A percentile compares a stretch with the other conserved stretches of the same genome.
Evolutionary conservation across 202 grass and related monocot genomes (phyloP).

Genomic region (Cymbopogon flexuosus): DNA sequence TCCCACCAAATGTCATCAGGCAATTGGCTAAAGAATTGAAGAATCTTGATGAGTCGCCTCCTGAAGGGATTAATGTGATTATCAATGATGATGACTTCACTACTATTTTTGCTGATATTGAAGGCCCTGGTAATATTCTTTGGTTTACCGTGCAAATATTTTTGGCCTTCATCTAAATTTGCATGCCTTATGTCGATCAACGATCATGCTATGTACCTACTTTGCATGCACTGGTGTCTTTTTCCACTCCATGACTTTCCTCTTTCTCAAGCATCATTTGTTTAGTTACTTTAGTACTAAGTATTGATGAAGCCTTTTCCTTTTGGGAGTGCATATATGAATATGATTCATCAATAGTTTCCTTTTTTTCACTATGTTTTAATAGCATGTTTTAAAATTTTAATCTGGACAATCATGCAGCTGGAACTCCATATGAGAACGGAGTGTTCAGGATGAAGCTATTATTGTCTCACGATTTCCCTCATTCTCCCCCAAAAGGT

Average conservation of each 20-base stretch:
- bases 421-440: constrained; percentile 85
- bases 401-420: too few species aligned
- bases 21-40: constrained; percentile 86
- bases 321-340: not conserved
- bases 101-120: constrained; percentile 80
- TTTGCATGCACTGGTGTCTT: not conserved
- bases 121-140: constrained; percentile 68
- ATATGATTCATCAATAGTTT: not conserved
- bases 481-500: constrained; percentile 91
- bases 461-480: constrained; percentile 64
- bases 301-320: not conserved
- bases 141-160: not conserved
- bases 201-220: not conserved
- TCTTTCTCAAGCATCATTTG: not conserved
- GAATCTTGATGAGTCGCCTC: constrained; percentile 82
- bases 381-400: too few species aligned
- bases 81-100: constrained; percentile 83
- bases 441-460: constrained; percentile 92
- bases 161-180: not conserved
- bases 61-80: constrained; percentile 85
- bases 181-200: not conserved
- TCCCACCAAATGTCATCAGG: constrained; percentile 83
- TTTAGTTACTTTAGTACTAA: not conserved
- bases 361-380: not conserved
- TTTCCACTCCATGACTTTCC: not conserved